Evolutionary conservation across 352 stramenopile species (phyloP).

Genomic region (Globisporangium polare): DNA sequence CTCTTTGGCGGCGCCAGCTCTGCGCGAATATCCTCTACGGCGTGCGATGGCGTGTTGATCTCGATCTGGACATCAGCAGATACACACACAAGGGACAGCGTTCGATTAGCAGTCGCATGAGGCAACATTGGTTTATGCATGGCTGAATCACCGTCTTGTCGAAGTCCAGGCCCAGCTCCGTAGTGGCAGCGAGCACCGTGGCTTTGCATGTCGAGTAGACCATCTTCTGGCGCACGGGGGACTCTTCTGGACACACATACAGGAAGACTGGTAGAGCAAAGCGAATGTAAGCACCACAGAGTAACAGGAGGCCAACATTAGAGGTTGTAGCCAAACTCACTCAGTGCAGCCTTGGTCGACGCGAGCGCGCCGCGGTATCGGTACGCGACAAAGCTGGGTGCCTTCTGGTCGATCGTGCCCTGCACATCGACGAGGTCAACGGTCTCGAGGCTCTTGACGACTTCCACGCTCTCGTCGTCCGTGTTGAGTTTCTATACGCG

Average conservation of each 20-base stretch:
- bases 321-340: constrained; percentile 16
- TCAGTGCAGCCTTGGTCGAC: constrained; percentile 24
- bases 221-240: constrained; percentile 87
- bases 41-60: constrained; percentile 57
- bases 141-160: constrained; percentile 47
- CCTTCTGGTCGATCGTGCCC: constrained; percentile 50
- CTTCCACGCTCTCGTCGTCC: constrained; percentile 71
- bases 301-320: neutral
- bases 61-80: constrained; percentile 46
- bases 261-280: constrained; percentile 63
- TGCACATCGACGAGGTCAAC: constrained; percentile 68
- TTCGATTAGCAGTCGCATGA: neutral
- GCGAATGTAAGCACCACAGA: neutral
- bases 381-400: constrained; percentile 77
- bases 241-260: constrained; percentile 88
- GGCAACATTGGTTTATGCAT: neutral
- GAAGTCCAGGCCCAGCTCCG: constrained; percentile 61
- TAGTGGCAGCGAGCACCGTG: constrained; percentile 68
- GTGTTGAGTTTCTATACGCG: constrained; percentile 64
- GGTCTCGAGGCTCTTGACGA: constrained; percentile 73
- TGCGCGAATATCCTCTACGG: constrained; percentile 61
- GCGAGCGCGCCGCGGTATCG: constrained; percentile 48
- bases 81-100: too few species aligned
- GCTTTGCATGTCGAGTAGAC: constrained; percentile 89
- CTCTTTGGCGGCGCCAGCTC: constrained; percentile 48